Conservation (phyloP, 768 basidiomycete species). For the Leccinum barrowsii region DNA sequence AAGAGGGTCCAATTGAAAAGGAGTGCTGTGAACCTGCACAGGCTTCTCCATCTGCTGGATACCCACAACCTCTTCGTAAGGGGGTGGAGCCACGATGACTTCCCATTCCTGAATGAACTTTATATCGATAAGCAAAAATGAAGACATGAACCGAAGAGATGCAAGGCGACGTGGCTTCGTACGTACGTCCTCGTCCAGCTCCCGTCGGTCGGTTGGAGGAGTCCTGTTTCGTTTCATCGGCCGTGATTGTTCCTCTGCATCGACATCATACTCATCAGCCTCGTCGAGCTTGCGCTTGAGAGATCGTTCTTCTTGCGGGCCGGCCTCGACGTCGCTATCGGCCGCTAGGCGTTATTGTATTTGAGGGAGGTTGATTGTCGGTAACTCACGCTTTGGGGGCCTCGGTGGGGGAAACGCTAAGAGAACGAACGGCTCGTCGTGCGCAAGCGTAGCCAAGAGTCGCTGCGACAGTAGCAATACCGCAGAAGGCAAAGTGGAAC, state of each 20-base stretch:
- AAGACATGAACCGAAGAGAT: not conserved
- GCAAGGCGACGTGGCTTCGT: not conserved
- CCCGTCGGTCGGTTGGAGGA: slow-evolving; percentile 34
- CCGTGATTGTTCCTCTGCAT: slow-evolving; percentile 29
- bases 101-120: slow-evolving; percentile 30
- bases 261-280: slow-evolving; percentile 20
- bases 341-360: slow-evolving; percentile 24
- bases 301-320: slow-evolving; percentile 26
- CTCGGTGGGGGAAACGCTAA: slow-evolving; percentile 17
- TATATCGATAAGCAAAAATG: slow-evolving; percentile 22
- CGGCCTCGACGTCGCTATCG: slow-evolving; percentile 32
- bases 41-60: slow-evolving; percentile 9
- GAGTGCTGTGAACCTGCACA: slow-evolving; percentile 9
- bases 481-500: slow-evolving; percentile 52
- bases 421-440: slow-evolving; percentile 33
- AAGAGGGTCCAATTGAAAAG: slow-evolving; percentile 1
- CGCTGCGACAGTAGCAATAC: slow-evolving; percentile 58
- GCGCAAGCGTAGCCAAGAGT: slow-evolving; percentile 56
- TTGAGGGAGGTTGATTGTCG: slow-evolving; percentile 29
- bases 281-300: slow-evolving; percentile 32
- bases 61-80: slow-evolving; percentile 21
- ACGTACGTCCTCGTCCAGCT: slow-evolving; percentile 29
- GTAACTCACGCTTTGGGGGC: slow-evolving; percentile 30
- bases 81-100: slow-evolving; percentile 30
- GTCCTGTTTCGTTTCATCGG: slow-evolving; percentile 40